Percentiles rank a stretch among this genome's conserved stretches.
These are phyloP conservation scores for Claviceps sp. DNA, from an alignment of 2,329 filamentous ascomycete genomes.

Conservation along the genomic window DNA sequence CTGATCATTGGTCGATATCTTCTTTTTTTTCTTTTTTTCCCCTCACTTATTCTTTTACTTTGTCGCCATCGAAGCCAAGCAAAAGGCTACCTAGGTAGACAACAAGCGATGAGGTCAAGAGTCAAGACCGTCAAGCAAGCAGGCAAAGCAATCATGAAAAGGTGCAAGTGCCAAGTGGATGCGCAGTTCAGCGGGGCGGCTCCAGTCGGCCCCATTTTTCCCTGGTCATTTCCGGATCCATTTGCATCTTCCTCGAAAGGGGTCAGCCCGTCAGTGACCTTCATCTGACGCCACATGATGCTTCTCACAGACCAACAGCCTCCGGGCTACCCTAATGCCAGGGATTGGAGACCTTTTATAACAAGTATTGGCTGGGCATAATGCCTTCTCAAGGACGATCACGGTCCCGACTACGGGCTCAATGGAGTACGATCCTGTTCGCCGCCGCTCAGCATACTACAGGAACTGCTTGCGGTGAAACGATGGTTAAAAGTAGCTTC, in stretches of 20 bases:
- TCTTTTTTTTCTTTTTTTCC: not conserved
- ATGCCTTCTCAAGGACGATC: too few relatives aligned
- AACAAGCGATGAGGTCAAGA: not conserved
- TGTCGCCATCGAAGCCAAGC: too few relatives aligned
- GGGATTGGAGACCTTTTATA: too few relatives aligned
- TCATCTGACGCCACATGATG: not conserved
- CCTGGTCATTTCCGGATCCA: not conserved
- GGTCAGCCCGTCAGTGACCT: not conserved
- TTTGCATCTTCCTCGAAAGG: not conserved
- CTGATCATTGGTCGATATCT: not conserved
- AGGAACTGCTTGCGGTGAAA: too few relatives aligned
- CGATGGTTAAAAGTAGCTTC: too few relatives aligned
- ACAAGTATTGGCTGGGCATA: too few relatives aligned
- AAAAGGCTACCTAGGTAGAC: not conserved
- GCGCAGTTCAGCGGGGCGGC: slow-evolving; percentile 1
- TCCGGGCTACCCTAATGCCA: too few relatives aligned
- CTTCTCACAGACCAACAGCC: not conserved
- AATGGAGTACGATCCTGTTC: too few relatives aligned
- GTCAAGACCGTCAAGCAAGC: too few relatives aligned
- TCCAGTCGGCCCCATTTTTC: not conserved
- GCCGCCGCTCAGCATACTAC: too few relatives aligned
- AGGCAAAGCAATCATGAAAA: not conserved
- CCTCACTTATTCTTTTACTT: not conserved
- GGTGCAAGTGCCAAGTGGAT: not conserved
- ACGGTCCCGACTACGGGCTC: too few relatives aligned